Percentiles rank a stretch among this genome's conserved stretches.
Evolutionary conservation across 2,329 filamentous ascomycete genomes (phyloP).

Genomic region (Cladorrhinum sp.): DNA sequence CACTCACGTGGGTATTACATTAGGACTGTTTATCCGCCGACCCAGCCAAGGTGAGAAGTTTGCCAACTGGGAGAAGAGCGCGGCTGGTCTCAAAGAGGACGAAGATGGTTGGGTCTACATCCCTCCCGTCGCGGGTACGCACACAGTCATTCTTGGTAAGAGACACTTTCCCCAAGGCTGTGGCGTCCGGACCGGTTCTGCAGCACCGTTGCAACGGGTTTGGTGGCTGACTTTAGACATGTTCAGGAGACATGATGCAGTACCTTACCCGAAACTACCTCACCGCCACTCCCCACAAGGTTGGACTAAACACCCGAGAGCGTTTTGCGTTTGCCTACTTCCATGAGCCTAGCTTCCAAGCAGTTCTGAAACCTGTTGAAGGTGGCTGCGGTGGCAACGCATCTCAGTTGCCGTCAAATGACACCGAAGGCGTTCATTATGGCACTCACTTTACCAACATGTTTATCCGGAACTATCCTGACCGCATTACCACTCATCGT

Average conservation of each 20-base stretch:
- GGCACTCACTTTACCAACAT: conserved; percentile 53
- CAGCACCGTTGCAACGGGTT: not conserved
- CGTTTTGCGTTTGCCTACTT: conserved; percentile 50
- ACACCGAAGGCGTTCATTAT: conserved; percentile 44
- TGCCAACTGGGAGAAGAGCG: conserved; percentile 45
- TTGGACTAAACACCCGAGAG: conserved; percentile 47
- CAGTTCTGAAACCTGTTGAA: conserved; percentile 42
- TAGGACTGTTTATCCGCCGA: conserved; percentile 45
- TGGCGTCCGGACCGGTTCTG: not conserved
- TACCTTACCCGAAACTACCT: conserved; percentile 46
- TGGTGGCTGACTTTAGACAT: not conserved
- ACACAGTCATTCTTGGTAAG: conserved; percentile 49
- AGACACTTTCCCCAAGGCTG: not conserved
- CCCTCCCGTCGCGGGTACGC: conserved; percentile 41
- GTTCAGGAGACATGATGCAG: conserved; percentile 49
- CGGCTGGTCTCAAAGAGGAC: conserved; percentile 43
- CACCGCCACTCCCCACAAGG: conserved; percentile 49
- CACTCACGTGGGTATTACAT: not conserved
- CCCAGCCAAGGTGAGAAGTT: conserved; percentile 39
- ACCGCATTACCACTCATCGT: conserved; percentile 42
- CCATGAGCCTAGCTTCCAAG: conserved; percentile 49
- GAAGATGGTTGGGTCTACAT: conserved; percentile 47
- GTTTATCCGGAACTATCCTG: conserved; percentile 48
- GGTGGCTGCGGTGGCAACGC: conserved; percentile 33
- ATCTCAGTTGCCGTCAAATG: conserved; percentile 23